phyloP scores from a whole-genome alignment of 805 yeast genomes.

The Candida ovalis region DNA sequence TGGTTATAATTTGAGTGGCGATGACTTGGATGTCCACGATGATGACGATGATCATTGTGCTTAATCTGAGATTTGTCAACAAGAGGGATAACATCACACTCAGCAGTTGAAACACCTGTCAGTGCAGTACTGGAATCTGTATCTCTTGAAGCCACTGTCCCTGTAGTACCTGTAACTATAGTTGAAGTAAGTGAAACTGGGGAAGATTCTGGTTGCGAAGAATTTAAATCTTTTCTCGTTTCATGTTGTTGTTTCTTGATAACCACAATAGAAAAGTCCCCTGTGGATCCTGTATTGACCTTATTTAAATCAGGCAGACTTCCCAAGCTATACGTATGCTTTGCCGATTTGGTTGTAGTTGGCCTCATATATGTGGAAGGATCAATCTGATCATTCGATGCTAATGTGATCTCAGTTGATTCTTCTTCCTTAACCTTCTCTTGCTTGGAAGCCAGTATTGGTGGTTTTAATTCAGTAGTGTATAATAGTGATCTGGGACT shows the following conservation, averaged over 20 bases:
- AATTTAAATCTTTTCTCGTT: not conserved
- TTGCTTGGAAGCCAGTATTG: not conserved
- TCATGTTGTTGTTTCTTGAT: conserved; percentile 7
- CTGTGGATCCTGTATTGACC: conserved; percentile 14
- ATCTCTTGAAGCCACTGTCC: not conserved
- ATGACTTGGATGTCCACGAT: not conserved
- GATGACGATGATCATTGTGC: not conserved
- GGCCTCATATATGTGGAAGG: not conserved
- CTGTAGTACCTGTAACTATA: not conserved
- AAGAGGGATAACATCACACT: not conserved
- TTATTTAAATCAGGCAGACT: conserved; percentile 1
- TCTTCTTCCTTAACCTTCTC: not conserved
- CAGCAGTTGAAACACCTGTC: not conserved
- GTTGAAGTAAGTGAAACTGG: not conserved
- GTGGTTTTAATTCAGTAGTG: conserved; percentile 1
- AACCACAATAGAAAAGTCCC: conserved; percentile 23
- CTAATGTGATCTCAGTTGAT: not conserved
- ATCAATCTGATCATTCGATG: not conserved
- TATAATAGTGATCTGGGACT: conserved; percentile 17
- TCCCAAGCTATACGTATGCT: not conserved
- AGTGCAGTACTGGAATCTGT: not conserved
- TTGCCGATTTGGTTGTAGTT: not conserved
- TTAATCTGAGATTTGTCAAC: not conserved
- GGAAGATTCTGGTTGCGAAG: not conserved
- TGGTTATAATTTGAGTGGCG: not conserved